These are phyloP conservation scores for Tolypocladium ovalisporum DNA, from an alignment of 2,329 filamentous ascomycete genomes.

Conservation along the genomic window DNA sequence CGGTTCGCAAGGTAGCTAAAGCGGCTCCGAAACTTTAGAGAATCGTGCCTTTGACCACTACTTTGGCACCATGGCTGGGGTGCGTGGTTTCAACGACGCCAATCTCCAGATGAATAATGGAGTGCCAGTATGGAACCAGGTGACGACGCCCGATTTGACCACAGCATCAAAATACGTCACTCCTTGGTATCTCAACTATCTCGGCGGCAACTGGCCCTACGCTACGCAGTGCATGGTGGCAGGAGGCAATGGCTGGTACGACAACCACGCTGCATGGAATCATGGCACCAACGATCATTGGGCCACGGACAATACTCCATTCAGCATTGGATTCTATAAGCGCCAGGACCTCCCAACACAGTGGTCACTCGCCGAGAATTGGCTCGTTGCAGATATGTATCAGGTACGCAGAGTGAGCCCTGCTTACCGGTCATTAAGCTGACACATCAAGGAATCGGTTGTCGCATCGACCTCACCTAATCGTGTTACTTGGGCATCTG, in stretches of 20 bases:
- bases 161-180: conserved; percentile 29
- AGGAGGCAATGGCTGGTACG: conserved; percentile 38
- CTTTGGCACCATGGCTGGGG: conserved; percentile 44
- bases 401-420: conserved; percentile 24
- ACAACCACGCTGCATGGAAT: conserved; percentile 41
- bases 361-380: conserved; percentile 42
- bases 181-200: conserved; percentile 45
- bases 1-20: background rate
- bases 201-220: conserved; percentile 35
- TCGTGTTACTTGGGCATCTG: conserved; percentile 37
- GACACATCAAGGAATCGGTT: conserved; percentile 25
- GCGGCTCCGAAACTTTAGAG: conserved; percentile 9
- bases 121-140: conserved; percentile 34
- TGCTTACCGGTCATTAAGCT: conserved; percentile 7
- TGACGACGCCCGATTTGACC: conserved; percentile 25
- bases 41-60: conserved; percentile 33
- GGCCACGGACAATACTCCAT: conserved; percentile 42
- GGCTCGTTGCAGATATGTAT: conserved; percentile 46
- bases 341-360: conserved; percentile 42
- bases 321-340: conserved; percentile 39
- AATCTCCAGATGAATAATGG: conserved; percentile 40
- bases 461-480: conserved; percentile 43
- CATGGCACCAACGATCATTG: conserved; percentile 40
- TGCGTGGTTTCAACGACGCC: conserved; percentile 44
- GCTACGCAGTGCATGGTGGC: conserved; percentile 44